Conservation (phyloP, 306 rosid species). For the Delonix regia region DNA sequence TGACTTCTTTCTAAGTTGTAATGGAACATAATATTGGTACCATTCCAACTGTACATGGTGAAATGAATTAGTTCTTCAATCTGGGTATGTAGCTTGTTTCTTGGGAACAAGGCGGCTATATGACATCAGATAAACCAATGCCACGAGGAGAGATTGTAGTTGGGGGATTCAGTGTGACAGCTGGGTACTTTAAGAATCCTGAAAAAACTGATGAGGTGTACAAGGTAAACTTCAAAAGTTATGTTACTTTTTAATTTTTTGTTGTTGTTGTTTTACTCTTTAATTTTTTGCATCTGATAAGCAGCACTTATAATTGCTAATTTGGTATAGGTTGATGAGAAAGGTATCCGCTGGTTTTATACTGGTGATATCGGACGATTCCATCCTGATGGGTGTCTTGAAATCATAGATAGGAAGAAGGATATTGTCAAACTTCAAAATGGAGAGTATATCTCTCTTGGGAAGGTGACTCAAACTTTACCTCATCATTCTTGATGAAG, state of each 20-base stretch:
- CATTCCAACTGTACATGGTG: constrained; percentile 5
- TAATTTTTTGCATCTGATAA: constrained; percentile 30
- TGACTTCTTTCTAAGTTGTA: constrained; percentile 10
- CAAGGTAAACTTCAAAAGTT: constrained; percentile 58
- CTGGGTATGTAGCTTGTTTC: constrained; percentile 76
- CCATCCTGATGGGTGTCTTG: constrained; percentile 92
- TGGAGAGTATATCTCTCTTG: constrained; percentile 92
- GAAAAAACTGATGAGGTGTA: constrained; percentile 83
- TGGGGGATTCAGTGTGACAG: constrained; percentile 80
- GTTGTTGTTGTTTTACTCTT: neutral
- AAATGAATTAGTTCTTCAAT: constrained; percentile 28
- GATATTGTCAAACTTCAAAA: constrained; percentile 98
- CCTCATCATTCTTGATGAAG: constrained; percentile 12
- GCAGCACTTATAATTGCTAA: constrained; percentile 14
- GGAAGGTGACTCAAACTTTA: constrained; percentile 63
- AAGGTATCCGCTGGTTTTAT: constrained; percentile 88
- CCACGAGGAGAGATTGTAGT: constrained; percentile 90
- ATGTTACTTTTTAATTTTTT: neutral
- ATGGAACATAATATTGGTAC: constrained; percentile 13
- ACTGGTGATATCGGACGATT: constrained; percentile 80
- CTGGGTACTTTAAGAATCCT: constrained; percentile 85
- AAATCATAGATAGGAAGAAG: constrained; percentile 90
- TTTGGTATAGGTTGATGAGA: constrained; percentile 70
- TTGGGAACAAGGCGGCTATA: constrained; percentile 93
- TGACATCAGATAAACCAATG: constrained; percentile 86